Evolutionary conservation across 2,329 filamentous ascomycete species (phyloP), one percentile per base, ranked within the genome.

Genomic region (Trichoderma afroharzianum): DNA sequence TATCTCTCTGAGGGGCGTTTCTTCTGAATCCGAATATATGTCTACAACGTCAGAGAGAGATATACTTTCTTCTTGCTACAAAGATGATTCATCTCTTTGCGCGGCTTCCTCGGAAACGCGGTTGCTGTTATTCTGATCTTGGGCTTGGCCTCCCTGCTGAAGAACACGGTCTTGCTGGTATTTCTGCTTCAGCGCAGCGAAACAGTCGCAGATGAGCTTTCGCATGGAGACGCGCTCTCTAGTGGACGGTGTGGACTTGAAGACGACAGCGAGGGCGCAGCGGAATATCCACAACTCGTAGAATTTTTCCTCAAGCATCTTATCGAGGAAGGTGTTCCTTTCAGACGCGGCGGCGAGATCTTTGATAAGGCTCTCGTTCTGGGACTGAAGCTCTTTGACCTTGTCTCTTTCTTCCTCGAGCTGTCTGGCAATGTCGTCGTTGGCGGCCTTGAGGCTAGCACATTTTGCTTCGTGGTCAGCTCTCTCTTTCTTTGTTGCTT

Each of bases 251-350:
- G 55, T 28, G 28, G 43, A 5, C 14, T 72, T 73, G 30, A 64
- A 73, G 11, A 66, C 53, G 5, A 50, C 63, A 6, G 47, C 24
- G 1, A 36, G 9, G 26, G 72, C 69, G 15, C 72, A 73, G 26
- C 72, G 69, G 36, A 53, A 73, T 7, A 71, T 21, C n/a, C 50
- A 64, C 3, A 59, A 68, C 15, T 73, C 69, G 11, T 32, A 18
- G 0, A n/a, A 28, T 6, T 59, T 73, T 21, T 61, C 64, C 28
- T 68, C 70, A 2, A 71, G 21, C 33, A 43, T 50, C 6, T 53
- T 28, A 11, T 14, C 14, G 3, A 66, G 21, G 3, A 8, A 3
- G 2, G 53, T 3, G 1, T 47, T 68, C 3, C 64, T 24, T 4
- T 63, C 36, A 3, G 64, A 24, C 6, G 21, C 26, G 4, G 30